These are phyloP conservation scores for Sapria himalayana DNA, from an alignment of 345 rosid genomes.

Conservation along the genomic window DNA sequence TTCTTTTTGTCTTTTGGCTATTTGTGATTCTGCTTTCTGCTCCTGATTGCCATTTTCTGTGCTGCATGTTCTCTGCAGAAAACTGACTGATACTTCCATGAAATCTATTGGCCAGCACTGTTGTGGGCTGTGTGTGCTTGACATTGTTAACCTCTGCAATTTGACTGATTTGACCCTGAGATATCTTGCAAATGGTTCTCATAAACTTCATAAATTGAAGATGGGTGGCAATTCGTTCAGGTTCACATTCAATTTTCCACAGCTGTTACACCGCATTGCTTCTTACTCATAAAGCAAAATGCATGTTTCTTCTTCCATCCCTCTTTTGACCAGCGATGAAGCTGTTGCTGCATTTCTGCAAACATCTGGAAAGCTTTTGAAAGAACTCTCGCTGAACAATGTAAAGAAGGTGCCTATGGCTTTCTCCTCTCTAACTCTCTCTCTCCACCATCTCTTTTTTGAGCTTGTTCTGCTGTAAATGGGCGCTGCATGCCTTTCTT, in stretches of 20 bases:
- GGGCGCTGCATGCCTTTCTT: conserved; percentile 1
- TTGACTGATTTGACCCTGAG: conserved; percentile 65
- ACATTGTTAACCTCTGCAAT: conserved; percentile 39
- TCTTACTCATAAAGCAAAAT: too few species aligned
- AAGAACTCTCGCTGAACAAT: conserved; percentile 53
- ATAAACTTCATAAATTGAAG: conserved; percentile 27
- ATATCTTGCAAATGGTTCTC: conserved; percentile 68
- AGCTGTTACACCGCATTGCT: too few species aligned
- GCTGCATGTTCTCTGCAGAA: conserved; percentile 52
- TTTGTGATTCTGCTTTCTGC: conserved; percentile 3
- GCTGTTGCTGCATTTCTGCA: conserved; percentile 83
- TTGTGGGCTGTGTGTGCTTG: conserved; percentile 31
- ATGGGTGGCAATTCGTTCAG: conserved; percentile 63
- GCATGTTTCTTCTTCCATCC: not conserved
- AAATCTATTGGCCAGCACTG: conserved; percentile 56
- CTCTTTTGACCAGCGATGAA: conserved; percentile 41
- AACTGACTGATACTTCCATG: conserved; percentile 54
- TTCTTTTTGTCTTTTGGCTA: conserved; percentile 6
- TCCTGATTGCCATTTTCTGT: too few species aligned
- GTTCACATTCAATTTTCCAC: too few species aligned
- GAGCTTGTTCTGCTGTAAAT: not conserved
- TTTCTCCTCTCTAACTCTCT: not conserved
- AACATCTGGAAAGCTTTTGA: conserved; percentile 37
- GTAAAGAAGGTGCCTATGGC: conserved; percentile 31
- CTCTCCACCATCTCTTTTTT: not conserved